These are phyloP conservation scores for Phoma sp. DNA, from an alignment of 2,329 filamentous ascomycete genomes.

Conservation along the genomic window DNA sequence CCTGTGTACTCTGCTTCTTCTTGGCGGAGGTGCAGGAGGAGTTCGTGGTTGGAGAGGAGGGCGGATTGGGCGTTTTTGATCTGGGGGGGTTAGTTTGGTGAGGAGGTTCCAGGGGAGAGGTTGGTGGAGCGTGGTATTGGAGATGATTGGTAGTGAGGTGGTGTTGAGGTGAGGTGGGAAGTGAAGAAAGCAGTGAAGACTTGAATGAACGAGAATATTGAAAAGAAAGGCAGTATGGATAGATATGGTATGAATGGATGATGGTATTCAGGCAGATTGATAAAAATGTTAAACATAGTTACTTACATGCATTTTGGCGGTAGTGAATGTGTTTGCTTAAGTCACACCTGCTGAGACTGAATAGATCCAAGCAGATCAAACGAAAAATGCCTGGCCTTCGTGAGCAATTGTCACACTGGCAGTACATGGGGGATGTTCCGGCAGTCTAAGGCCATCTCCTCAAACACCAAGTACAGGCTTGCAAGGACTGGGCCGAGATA, in stretches of 20 bases:
- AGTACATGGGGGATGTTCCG: too few relatives aligned
- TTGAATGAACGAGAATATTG: too few relatives aligned
- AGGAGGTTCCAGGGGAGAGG: too few relatives aligned
- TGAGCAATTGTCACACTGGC: not conserved
- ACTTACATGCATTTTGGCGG: constrained; percentile 22
- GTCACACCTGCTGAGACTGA: not conserved
- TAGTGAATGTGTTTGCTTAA: not conserved
- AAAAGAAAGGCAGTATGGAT: too few relatives aligned
- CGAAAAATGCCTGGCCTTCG: not conserved
- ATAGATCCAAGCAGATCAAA: not conserved
- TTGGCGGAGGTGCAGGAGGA: constrained; percentile 56
- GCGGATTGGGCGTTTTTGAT: constrained; percentile 74
- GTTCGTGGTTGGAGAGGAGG: constrained; percentile 75
- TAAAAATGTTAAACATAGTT: too few relatives aligned
- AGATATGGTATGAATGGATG: not conserved
- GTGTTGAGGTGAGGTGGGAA: not conserved
- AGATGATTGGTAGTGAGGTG: too few relatives aligned
- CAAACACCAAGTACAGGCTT: too few relatives aligned
- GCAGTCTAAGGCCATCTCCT: too few relatives aligned
- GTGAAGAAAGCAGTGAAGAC: not conserved
- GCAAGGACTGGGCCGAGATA: too few relatives aligned
- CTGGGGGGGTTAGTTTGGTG: constrained; percentile 44
- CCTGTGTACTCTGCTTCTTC: constrained; percentile 44
- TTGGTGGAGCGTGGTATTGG: not conserved
- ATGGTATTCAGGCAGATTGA: not conserved